Conservation (phyloP, 768 basidiomycete genomes). For the Boletales sp. region DNA sequence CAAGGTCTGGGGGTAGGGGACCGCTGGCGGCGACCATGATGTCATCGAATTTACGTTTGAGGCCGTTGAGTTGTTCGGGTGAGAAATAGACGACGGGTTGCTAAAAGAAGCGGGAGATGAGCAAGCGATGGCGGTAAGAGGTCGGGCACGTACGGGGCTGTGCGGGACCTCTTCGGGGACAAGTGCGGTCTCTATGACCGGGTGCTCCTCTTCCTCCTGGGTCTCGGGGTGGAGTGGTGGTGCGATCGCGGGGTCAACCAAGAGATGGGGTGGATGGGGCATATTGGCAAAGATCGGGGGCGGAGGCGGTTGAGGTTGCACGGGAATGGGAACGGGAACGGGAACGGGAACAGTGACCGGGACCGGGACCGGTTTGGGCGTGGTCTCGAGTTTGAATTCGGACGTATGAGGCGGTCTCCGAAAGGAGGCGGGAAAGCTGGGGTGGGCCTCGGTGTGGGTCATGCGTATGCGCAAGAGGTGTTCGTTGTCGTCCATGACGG, state of each 20-base stretch:
- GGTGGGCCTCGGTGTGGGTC: conserved; percentile 34
- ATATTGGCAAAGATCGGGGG: conserved; percentile 23
- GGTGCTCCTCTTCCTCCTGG: conserved; percentile 17
- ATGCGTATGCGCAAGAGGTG: conserved; percentile 33
- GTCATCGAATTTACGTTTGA: conserved; percentile 30
- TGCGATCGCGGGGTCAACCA: conserved; percentile 17
- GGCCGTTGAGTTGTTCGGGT: conserved; percentile 28
- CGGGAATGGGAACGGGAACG: neutral
- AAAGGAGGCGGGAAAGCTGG: conserved; percentile 31
- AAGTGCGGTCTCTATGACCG: conserved; percentile 13
- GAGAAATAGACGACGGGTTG: conserved; percentile 29
- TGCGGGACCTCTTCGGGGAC: conserved; percentile 14
- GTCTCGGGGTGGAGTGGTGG: conserved; percentile 7
- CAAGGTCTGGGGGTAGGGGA: conserved; percentile 29
- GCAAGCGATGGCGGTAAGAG: neutral
- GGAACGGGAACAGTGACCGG: conserved; percentile 11
- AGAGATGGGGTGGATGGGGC: conserved; percentile 18
- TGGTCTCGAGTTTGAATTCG: conserved; percentile 30
- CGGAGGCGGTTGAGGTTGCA: conserved; percentile 3
- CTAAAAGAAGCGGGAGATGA: neutral
- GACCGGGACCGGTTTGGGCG: conserved; percentile 22
- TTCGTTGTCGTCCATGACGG: conserved; percentile 35
- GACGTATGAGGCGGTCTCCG: conserved; percentile 31
- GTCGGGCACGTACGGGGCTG: conserved; percentile 14
- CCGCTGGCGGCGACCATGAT: conserved; percentile 31